A percentile compares a stretch with the other conserved stretches of the same genome.
phyloP scores from a whole-genome alignment of 2,329 filamentous ascomycete genomes.

The Microdochium nivale region DNA sequence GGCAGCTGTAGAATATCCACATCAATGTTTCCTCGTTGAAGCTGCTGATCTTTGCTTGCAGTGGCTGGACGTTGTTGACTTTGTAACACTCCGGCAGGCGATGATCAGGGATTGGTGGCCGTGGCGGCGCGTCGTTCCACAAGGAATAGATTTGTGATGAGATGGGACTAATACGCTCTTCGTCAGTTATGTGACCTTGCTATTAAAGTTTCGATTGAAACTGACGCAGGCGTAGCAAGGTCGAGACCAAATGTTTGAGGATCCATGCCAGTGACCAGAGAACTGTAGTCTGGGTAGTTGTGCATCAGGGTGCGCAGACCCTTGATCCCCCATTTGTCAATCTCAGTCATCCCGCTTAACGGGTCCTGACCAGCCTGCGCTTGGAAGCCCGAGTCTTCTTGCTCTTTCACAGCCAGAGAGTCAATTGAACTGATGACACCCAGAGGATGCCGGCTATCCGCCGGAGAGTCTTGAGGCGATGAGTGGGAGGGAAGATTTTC shows the following conservation, averaged over 20 bases:
- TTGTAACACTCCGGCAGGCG: constrained; percentile 58
- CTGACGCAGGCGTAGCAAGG: constrained; percentile 48
- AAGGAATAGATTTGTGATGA: constrained; percentile 53
- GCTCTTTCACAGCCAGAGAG: constrained; percentile 25
- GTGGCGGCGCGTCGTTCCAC: constrained; percentile 50
- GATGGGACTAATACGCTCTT: constrained; percentile 32
- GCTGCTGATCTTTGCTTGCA: constrained; percentile 56
- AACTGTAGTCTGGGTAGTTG: constrained; percentile 54
- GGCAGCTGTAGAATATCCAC: constrained; percentile 62
- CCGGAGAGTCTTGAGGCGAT: constrained; percentile 22
- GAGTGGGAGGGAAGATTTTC: constrained; percentile 26
- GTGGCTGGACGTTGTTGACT: constrained; percentile 56
- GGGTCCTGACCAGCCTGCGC: constrained; percentile 43
- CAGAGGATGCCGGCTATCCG: constrained; percentile 29
- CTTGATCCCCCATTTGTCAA: constrained; percentile 58
- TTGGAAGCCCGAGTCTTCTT: constrained; percentile 32
- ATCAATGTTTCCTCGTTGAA: constrained; percentile 63
- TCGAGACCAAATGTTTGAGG: constrained; percentile 49
- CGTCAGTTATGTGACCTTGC: background rate
- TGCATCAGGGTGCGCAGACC: constrained; percentile 55
- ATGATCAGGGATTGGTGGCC: constrained; percentile 48
- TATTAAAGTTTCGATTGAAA: constrained; percentile 1
- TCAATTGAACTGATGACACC: constrained; percentile 39
- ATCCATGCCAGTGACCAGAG: constrained; percentile 52
- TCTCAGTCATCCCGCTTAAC: constrained; percentile 50